These are phyloP conservation scores for Streptanthus diversifolius DNA, from an alignment of 345 rosid species.

Conservation along the genomic window DNA sequence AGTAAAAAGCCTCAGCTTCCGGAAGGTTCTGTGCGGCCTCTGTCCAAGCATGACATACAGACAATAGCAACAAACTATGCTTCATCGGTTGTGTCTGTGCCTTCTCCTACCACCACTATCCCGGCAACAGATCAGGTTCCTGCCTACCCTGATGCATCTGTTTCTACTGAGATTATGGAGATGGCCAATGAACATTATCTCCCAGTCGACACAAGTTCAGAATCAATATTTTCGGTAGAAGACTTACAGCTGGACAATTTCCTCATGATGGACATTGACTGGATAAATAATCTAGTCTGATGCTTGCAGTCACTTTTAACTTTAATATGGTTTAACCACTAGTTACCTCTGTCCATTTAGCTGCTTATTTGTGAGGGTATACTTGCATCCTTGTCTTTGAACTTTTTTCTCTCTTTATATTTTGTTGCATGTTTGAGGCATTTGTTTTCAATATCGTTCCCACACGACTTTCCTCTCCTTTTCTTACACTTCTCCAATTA, in stretches of 20 bases:
- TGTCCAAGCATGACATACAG: constrained; percentile 35
- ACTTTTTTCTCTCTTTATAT: too few species aligned
- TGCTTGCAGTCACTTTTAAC: constrained; percentile 12
- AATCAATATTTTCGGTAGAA: constrained; percentile 27
- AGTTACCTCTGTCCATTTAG: constrained; percentile 14
- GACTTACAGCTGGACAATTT: constrained; percentile 39
- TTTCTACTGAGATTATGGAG: constrained; percentile 21
- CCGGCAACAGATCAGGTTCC: constrained; percentile 18
- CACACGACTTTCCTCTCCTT: background rate
- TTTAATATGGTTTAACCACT: constrained; percentile 12
- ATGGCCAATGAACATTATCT: constrained; percentile 17
- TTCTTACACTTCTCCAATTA: background rate
- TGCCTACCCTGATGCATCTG: constrained; percentile 22
- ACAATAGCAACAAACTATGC: constrained; percentile 36
- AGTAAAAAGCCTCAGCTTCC: constrained; percentile 39
- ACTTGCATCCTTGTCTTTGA: constrained; percentile 18
- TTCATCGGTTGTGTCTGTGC: constrained; percentile 21
- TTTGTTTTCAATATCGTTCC: background rate
- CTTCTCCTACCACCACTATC: constrained; percentile 22
- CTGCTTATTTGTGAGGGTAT: constrained; percentile 13
- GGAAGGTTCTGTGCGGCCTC: constrained; percentile 30
- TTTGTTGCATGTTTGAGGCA: constrained; percentile 9
- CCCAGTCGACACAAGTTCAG: constrained; percentile 15
- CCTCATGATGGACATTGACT: constrained; percentile 41
- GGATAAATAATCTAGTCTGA: constrained; percentile 37